These are phyloP conservation scores for Colletotrichum chlorophyti DNA, from an alignment of 2,329 filamentous ascomycete species.

Conservation along the genomic window DNA sequence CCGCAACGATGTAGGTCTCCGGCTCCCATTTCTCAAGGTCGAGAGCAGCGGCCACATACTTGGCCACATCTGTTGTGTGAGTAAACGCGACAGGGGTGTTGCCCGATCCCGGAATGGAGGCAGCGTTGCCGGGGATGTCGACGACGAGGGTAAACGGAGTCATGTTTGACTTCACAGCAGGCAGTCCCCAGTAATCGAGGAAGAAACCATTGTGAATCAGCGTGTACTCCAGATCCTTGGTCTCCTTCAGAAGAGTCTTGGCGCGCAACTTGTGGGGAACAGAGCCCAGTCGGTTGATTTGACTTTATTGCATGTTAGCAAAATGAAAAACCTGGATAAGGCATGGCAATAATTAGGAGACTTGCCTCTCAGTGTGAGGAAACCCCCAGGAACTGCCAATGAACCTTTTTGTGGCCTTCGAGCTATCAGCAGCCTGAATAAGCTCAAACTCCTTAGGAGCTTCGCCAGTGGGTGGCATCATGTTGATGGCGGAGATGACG, in stretches of 20 bases:
- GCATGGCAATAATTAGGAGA: background rate
- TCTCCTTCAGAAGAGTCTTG: slow-evolving; percentile 37
- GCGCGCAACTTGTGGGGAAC: slow-evolving; percentile 16
- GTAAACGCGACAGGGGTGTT: slow-evolving; percentile 52
- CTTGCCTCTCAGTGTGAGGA: slow-evolving; percentile 39
- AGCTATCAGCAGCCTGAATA: slow-evolving; percentile 49
- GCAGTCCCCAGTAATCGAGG: slow-evolving; percentile 52
- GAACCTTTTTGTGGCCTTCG: slow-evolving; percentile 45
- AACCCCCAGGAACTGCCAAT: slow-evolving; percentile 51
- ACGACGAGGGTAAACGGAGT: slow-evolving; percentile 46
- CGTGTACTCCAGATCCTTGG: slow-evolving; percentile 43
- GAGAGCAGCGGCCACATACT: slow-evolving; percentile 49
- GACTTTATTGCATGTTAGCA: background rate
- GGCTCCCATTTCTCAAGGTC: slow-evolving; percentile 52
- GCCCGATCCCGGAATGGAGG: slow-evolving; percentile 57
- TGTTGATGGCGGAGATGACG: slow-evolving; percentile 49
- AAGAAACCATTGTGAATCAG: slow-evolving; percentile 49
- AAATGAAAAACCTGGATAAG: no score
- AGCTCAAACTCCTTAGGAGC: slow-evolving; percentile 46
- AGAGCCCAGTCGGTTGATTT: slow-evolving; percentile 6
- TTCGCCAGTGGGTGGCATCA: slow-evolving; percentile 36
- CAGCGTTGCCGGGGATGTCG: slow-evolving; percentile 50
- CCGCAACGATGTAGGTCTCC: slow-evolving; percentile 43
- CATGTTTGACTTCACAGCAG: slow-evolving; percentile 45
- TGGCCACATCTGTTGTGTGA: slow-evolving; percentile 55